phyloP scores from a whole-genome alignment of 2,329 filamentous ascomycete genomes.

The Cercospora sesami region DNA sequence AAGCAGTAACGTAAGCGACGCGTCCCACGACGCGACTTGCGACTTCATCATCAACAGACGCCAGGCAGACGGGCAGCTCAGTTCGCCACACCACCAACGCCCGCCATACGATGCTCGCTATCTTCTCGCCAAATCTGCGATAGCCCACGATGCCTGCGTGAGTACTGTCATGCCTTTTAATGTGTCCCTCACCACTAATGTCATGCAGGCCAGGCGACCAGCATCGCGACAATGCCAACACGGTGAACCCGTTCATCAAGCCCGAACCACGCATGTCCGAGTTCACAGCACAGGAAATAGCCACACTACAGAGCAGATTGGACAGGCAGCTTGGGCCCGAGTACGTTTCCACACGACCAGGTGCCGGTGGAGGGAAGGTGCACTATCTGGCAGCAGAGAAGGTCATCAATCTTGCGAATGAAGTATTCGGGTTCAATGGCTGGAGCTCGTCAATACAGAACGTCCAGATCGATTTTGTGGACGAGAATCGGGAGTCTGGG shows the following conservation, averaged over 20 bases:
- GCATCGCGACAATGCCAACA: constrained; percentile 42
- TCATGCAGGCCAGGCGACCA: constrained; percentile 39
- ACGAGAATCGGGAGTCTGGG: constrained; percentile 75
- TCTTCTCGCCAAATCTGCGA: background rate
- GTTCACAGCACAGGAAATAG: constrained; percentile 88
- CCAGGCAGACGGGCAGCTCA: constrained; percentile 6
- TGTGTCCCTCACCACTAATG: constrained; percentile 13
- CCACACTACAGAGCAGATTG: constrained; percentile 78
- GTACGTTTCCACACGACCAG: constrained; percentile 84
- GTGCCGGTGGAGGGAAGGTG: constrained; percentile 80
- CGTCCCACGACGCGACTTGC: constrained; percentile 13
- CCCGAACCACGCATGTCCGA: constrained; percentile 66
- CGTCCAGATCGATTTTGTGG: constrained; percentile 92
- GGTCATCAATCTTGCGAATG: constrained; percentile 90
- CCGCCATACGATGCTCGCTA: constrained; percentile 6
- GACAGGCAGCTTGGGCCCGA: constrained; percentile 95
- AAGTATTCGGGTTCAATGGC: constrained; percentile 95
- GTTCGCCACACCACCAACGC: constrained; percentile 10
- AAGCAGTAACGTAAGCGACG: constrained; percentile 5
- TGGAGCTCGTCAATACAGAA: constrained; percentile 97
- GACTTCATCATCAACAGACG: constrained; percentile 19
- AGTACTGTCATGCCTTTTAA: constrained; percentile 11
- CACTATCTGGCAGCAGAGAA: constrained; percentile 97
- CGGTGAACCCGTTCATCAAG: constrained; percentile 79
- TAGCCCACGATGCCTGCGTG: constrained; percentile 36